phyloP scores from a whole-genome alignment of 495 filamentous ascomycete species.

The Penicillium ochrochloron region DNA sequence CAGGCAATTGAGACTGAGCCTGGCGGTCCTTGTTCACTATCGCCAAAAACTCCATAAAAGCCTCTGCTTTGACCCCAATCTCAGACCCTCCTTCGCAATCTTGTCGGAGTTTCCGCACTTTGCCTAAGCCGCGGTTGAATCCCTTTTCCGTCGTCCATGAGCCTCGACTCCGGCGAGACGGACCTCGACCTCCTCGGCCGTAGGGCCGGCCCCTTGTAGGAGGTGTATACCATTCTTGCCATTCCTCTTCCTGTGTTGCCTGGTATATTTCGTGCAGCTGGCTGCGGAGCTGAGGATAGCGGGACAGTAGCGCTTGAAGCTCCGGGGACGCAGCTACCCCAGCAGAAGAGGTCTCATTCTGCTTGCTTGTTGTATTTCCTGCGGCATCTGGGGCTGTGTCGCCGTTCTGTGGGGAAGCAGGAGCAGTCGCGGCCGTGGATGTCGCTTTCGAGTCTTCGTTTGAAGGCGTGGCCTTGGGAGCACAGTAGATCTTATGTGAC shows the following conservation, averaged over 20 bases:
- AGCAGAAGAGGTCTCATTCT: slow-evolving; percentile 17
- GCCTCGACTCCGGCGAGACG: slow-evolving; percentile 41
- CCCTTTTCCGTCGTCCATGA: slow-evolving; percentile 53
- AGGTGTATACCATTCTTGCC: slow-evolving; percentile 39
- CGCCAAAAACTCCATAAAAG: slow-evolving; percentile 47
- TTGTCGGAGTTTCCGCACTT: slow-evolving; percentile 45
- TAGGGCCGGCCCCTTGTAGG: slow-evolving; percentile 29
- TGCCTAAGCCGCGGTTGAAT: slow-evolving; percentile 48
- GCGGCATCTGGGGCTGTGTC: slow-evolving; percentile 11
- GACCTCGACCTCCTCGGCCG: slow-evolving; percentile 50
- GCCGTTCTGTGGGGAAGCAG: slow-evolving; percentile 16
- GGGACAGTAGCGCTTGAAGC: slow-evolving; percentile 54
- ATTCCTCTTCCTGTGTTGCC: slow-evolving; percentile 53
- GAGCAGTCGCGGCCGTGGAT: slow-evolving; percentile 13
- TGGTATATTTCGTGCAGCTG: slow-evolving; percentile 58
- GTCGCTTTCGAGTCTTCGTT: slow-evolving; percentile 39
- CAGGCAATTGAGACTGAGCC: slow-evolving; percentile 7
- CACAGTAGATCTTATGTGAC: slow-evolving; percentile 61
- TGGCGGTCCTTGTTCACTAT: slow-evolving; percentile 37
- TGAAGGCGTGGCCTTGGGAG: slow-evolving; percentile 38
- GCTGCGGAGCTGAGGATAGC: slow-evolving; percentile 54
- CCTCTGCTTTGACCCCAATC: slow-evolving; percentile 41
- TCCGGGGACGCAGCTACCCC: slow-evolving; percentile 43
- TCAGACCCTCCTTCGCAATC: slow-evolving; percentile 45
- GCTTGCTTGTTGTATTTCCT: neutral